Percentiles rank a stretch among this genome's conserved stretches.
phyloP scores from a whole-genome alignment of 805 yeast genomes.

The Metschnikowia sp. region DNA sequence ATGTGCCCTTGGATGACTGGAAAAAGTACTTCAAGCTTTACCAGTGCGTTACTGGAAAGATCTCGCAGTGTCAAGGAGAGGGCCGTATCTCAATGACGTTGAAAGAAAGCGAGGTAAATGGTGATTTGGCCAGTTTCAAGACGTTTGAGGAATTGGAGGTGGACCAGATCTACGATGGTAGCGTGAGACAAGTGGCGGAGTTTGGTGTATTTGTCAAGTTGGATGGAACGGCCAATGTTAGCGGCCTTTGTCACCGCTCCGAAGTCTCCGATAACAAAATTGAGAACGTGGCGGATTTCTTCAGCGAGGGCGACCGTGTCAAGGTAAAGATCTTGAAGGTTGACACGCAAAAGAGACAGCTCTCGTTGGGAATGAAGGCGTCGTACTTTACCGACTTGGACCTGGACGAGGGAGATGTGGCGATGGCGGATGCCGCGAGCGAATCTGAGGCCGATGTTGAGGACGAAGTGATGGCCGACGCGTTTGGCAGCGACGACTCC shows the following conservation, averaged over 20 bases:
- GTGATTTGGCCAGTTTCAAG: slow-evolving; percentile 57
- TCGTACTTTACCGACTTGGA: slow-evolving; percentile 63
- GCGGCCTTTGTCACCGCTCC: slow-evolving; percentile 85
- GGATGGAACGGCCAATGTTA: slow-evolving; percentile 67
- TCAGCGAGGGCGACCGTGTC: slow-evolving; percentile 87
- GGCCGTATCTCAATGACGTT: slow-evolving; percentile 71
- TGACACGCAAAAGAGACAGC: slow-evolving; percentile 62
- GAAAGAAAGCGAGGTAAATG: slow-evolving; percentile 76
- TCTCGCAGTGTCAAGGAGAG: slow-evolving; percentile 58
- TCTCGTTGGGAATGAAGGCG: slow-evolving; percentile 92
- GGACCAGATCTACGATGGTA: slow-evolving; percentile 75
- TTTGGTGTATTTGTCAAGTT: slow-evolving; percentile 89
- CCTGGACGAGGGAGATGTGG: slow-evolving; percentile 23
- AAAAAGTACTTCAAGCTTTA: slow-evolving; percentile 66
- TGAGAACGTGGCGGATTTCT: slow-evolving; percentile 58
- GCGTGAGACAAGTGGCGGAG: slow-evolving; percentile 71
- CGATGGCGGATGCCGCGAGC: slow-evolving; percentile 7
- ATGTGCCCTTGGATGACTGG: slow-evolving; percentile 83
- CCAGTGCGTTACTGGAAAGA: slow-evolving; percentile 73
- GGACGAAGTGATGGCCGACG: slow-evolving; percentile 37
- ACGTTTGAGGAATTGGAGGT: slow-evolving; percentile 63
- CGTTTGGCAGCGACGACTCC: slow-evolving; percentile 26
- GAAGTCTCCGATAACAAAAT: slow-evolving; percentile 73
- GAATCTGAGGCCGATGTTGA: slow-evolving; percentile 22
- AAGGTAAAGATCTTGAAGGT: slow-evolving; percentile 74